A percentile compares a stretch with the other conserved stretches of the same genome.
These are phyloP conservation scores for Leccinum subgranulosum DNA, from an alignment of 768 basidiomycete genomes.

Conservation along the genomic window DNA sequence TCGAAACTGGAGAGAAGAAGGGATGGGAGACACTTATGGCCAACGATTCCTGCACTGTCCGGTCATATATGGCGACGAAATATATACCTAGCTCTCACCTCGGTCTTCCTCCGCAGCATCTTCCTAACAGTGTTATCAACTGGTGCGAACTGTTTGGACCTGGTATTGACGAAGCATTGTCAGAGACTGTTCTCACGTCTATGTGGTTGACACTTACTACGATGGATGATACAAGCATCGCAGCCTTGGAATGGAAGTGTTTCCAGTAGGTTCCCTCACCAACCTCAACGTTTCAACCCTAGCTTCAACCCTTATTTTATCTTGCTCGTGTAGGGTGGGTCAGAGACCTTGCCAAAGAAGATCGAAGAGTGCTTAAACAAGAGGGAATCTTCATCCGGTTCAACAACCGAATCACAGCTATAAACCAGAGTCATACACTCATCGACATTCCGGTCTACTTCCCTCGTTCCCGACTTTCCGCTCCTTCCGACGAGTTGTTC, in stretches of 20 bases:
- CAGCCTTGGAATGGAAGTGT: constrained; percentile 4
- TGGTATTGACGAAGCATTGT: constrained; percentile 6
- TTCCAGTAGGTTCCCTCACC: constrained; percentile 2
- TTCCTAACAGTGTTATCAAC: constrained; percentile 25
- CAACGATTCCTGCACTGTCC: constrained; percentile 26
- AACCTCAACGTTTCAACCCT: neutral
- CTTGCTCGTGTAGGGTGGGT: neutral
- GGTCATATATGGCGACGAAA: constrained; percentile 18
- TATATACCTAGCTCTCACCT: constrained; percentile 19
- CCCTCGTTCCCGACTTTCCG: neutral
- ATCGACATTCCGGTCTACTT: neutral
- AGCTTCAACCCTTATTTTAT: neutral
- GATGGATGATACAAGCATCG: neutral
- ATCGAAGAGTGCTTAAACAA: neutral
- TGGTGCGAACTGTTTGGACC: constrained; percentile 13
- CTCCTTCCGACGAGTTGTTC: neutral
- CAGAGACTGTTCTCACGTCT: neutral
- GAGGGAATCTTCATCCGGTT: neutral
- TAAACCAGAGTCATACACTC: neutral
- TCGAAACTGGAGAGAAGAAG: constrained; percentile 10
- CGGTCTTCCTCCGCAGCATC: constrained; percentile 12
- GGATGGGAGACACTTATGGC: constrained; percentile 29
- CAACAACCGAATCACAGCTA: constrained; percentile 3
- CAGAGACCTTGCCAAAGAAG: constrained; percentile 4
- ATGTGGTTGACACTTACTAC: neutral